Percentiles rank a stretch among this genome's conserved stretches.
Conservation (phyloP, 768 basidiomycete genomes). For the Tulasnella sp. region DNA sequence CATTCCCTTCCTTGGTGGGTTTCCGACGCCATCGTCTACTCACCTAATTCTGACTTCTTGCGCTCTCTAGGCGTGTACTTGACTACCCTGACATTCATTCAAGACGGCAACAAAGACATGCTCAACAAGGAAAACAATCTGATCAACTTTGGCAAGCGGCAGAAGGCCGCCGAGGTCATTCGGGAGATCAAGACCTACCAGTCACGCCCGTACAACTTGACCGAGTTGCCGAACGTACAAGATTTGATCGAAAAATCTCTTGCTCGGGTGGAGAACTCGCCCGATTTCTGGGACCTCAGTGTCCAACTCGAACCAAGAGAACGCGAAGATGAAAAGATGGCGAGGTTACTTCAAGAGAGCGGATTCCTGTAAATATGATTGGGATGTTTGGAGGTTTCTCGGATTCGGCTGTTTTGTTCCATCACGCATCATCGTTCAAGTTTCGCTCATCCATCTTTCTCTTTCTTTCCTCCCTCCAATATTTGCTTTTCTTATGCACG, state of each 20-base stretch:
- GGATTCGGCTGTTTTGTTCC: not conserved
- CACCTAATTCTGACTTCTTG: not conserved
- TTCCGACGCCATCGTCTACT: not conserved
- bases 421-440: not conserved
- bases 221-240: slow-evolving; percentile 59
- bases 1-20: slow-evolving; percentile 90
- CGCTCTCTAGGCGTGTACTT: slow-evolving; percentile 77
- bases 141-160: slow-evolving; percentile 94
- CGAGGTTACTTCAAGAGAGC: slow-evolving; percentile 78
- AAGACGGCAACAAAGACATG: slow-evolving; percentile 89
- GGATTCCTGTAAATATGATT: slow-evolving; percentile 59
- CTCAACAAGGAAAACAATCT: slow-evolving; percentile 58
- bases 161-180: slow-evolving; percentile 94
- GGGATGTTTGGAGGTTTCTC: not conserved
- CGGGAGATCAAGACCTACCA: slow-evolving; percentile 97
- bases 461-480: not conserved
- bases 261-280: slow-evolving; percentile 64
- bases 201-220: slow-evolving; percentile 81
- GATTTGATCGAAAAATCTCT: slow-evolving; percentile 76
- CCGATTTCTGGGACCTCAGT: slow-evolving; percentile 69
- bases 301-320: slow-evolving; percentile 89
- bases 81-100: slow-evolving; percentile 94
- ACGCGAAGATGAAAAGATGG: slow-evolving; percentile 96
- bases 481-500: slow-evolving; percentile 1
- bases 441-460: not conserved